These are phyloP conservation scores for Paramyrothecium sp. DNA, from an alignment of 2,329 filamentous ascomycete species.

Conservation along the genomic window DNA sequence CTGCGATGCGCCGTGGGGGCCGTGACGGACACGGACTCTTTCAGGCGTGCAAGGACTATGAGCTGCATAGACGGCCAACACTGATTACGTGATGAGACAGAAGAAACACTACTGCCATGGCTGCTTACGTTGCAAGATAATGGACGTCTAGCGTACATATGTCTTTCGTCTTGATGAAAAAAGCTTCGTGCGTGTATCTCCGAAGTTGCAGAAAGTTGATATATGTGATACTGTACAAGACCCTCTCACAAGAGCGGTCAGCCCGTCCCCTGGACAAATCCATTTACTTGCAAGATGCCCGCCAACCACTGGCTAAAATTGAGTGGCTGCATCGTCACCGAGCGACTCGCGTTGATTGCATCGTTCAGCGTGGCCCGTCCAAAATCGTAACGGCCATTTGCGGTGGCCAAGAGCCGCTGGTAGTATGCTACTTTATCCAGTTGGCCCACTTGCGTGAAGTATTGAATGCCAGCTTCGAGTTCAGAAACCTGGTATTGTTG, in stretches of 20 bases:
- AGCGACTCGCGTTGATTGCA: constrained; percentile 30
- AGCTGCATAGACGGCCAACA: no score
- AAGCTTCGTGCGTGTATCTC: no score
- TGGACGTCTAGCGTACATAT: no score
- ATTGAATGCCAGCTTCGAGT: constrained; percentile 35
- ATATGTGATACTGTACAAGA: no score
- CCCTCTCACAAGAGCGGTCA: no score
- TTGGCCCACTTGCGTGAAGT: constrained; percentile 46
- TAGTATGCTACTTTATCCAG: constrained; percentile 51
- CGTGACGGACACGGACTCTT: not conserved
- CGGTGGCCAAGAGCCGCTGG: constrained; percentile 64
- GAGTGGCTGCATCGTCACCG: constrained; percentile 44
- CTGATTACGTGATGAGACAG: no score
- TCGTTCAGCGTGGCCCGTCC: constrained; percentile 59
- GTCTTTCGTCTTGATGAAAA: no score
- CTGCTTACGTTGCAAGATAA: no score
- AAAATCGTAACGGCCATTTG: constrained; percentile 67
- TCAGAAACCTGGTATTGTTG: constrained; percentile 37
- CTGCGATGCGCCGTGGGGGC: not conserved
- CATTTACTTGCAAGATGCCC: not conserved
- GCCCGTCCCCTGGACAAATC: not conserved
- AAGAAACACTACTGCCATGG: no score
- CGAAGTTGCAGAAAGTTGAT: no score
- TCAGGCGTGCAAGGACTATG: no score
- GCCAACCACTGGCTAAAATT: constrained; percentile 54